Conservation (phyloP, 495 filamentous ascomycete species). For the Schizothecium vesticola region DNA sequence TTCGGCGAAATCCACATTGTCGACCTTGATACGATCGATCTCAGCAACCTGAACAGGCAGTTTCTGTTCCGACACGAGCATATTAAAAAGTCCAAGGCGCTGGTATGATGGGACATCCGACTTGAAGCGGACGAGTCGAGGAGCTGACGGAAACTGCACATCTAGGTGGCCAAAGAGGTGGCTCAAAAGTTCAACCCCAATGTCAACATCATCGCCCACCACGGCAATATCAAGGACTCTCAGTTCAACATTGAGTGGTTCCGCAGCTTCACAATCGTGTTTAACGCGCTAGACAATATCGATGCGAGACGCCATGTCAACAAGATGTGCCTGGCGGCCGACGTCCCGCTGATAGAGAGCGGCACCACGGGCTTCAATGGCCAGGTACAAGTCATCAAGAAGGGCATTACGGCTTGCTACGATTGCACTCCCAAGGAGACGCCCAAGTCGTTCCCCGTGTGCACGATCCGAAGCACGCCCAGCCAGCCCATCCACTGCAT, state of each 20-base stretch:
- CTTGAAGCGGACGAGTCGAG: not conserved
- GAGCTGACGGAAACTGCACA: slow-evolving; percentile 16
- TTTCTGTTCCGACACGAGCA: slow-evolving; percentile 97
- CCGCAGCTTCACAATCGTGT: slow-evolving; percentile 72
- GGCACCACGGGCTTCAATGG: slow-evolving; percentile 98
- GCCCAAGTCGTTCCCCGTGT: slow-evolving; percentile 89
- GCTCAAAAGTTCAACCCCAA: slow-evolving; percentile 87
- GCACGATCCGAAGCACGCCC: slow-evolving; percentile 92
- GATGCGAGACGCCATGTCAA: slow-evolving; percentile 95
- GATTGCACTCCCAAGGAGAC: slow-evolving; percentile 86
- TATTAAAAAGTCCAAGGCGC: slow-evolving; percentile 94
- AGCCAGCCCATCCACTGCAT: slow-evolving; percentile 98
- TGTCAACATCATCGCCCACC: slow-evolving; percentile 82
- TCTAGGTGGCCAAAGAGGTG: slow-evolving; percentile 87
- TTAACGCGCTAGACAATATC: slow-evolving; percentile 96
- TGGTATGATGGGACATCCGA: slow-evolving; percentile 57
- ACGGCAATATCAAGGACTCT: slow-evolving; percentile 93
- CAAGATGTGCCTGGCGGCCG: slow-evolving; percentile 89
- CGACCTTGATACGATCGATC: slow-evolving; percentile 95
- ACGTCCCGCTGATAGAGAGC: slow-evolving; percentile 90
- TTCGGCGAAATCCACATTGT: slow-evolving; percentile 95
- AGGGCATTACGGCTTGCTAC: slow-evolving; percentile 93
- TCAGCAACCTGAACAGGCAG: slow-evolving; percentile 96
- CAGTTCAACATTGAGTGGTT: slow-evolving; percentile 92
- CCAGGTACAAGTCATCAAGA: slow-evolving; percentile 93